Evolutionary conservation across 2,329 filamentous ascomycete species (phyloP).

Genomic region (Fusarium sp.): DNA sequence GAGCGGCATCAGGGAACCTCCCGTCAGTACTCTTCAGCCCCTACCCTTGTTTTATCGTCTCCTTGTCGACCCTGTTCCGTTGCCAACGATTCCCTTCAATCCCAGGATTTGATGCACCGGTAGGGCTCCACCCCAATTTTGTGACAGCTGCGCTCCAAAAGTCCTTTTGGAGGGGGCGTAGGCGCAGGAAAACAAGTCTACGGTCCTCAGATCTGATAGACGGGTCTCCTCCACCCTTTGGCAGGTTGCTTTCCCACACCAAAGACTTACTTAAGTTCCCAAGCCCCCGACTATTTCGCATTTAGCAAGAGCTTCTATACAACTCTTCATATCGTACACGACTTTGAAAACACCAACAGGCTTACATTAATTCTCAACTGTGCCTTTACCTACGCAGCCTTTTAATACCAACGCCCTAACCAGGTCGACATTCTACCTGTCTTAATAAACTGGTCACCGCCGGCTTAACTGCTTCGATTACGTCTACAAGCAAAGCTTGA

Average conservation of each 20-base stretch:
- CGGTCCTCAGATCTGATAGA: constrained; percentile 49
- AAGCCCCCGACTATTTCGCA: constrained; percentile 44
- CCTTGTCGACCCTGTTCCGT: constrained; percentile 38
- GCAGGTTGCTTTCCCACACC: constrained; percentile 47
- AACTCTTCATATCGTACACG: constrained; percentile 36
- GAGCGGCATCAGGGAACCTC: constrained; percentile 43
- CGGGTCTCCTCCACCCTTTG: constrained; percentile 46
- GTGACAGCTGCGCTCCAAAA: constrained; percentile 47
- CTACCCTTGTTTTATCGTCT: constrained; percentile 36
- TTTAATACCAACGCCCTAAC: constrained; percentile 21
- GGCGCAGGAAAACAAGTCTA: constrained; percentile 39
- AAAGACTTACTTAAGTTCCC: constrained; percentile 50
- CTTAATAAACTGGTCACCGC: constrained; percentile 25
- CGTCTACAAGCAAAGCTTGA: constrained; percentile 21
- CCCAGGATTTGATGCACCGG: constrained; percentile 44
- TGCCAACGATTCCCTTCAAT: constrained; percentile 40
- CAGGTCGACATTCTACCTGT: constrained; percentile 19
- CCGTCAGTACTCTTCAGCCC: constrained; percentile 39
- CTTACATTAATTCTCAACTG: constrained; percentile 31
- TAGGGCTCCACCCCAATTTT: constrained; percentile 44
- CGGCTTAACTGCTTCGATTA: constrained; percentile 17
- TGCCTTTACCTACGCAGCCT: neutral
- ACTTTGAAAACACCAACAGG: constrained; percentile 25
- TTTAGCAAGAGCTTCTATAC: constrained; percentile 35
- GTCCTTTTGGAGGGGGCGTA: constrained; percentile 42